Evolutionary conservation across 805 yeast genomes (phyloP).

Genomic region (Kodamaea leandrae): DNA sequence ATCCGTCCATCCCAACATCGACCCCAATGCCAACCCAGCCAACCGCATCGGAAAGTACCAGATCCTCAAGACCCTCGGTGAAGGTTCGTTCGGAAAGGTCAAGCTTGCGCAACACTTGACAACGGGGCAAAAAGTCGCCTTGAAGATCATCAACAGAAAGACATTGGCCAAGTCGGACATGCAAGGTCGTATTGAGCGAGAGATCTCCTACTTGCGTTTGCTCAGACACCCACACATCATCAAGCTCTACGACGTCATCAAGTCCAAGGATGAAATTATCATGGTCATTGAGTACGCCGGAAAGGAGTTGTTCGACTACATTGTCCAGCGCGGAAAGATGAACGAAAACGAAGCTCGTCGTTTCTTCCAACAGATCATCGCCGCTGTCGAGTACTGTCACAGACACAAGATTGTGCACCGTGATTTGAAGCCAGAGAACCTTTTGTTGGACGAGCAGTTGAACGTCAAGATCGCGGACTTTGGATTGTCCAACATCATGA

Average conservation of each 20-base stretch:
- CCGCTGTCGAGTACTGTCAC: conserved; percentile 32
- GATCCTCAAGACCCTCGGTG: conserved; percentile 28
- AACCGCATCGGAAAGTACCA: conserved; percentile 68
- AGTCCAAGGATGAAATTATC: conserved; percentile 29
- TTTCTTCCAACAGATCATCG: conserved; percentile 30
- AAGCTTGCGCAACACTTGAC: conserved; percentile 29
- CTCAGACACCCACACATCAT: conserved; percentile 32
- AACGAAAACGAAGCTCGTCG: conserved; percentile 31
- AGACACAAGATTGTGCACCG: conserved; percentile 42
- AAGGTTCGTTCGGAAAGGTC: conserved; percentile 33
- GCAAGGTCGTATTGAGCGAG: conserved; percentile 31
- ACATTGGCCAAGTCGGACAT: conserved; percentile 31
- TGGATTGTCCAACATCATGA: conserved; percentile 31
- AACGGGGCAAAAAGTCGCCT: conserved; percentile 29
- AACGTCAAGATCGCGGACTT: conserved; percentile 32
- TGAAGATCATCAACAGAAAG: conserved; percentile 29
- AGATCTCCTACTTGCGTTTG: conserved; percentile 27
- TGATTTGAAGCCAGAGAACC: conserved; percentile 86
- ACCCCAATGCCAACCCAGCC: conserved; percentile 28
- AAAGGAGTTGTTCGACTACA: conserved; percentile 29
- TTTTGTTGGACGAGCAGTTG: conserved; percentile 29
- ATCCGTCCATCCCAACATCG: conserved; percentile 5
- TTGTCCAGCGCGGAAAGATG: conserved; percentile 29
- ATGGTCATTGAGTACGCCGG: conserved; percentile 33
- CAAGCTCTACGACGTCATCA: conserved; percentile 31